These are phyloP conservation scores for Acanthamoeba triangularis DNA, from an alignment of 208 protist genomes.

Conservation along the genomic window DNA sequence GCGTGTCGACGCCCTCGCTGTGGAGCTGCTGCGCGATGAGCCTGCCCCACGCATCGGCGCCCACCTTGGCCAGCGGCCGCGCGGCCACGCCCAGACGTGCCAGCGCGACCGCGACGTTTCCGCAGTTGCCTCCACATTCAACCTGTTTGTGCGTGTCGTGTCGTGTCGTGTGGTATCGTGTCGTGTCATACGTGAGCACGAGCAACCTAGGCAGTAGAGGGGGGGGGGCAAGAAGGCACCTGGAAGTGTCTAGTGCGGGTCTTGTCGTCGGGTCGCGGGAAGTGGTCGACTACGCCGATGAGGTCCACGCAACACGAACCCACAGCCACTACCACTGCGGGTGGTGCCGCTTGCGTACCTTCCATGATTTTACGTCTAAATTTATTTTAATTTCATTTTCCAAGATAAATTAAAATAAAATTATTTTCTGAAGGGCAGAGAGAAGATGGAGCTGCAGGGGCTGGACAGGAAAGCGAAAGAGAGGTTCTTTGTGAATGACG, in stretches of 20 bases:
- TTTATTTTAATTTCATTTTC: not conserved
- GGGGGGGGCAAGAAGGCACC: not conserved
- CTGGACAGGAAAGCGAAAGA: not conserved
- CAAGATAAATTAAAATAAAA: not conserved
- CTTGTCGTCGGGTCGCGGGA: not conserved
- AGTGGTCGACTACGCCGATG: not conserved
- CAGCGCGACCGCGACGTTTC: not conserved
- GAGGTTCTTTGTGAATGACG: not conserved
- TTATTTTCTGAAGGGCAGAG: not conserved
- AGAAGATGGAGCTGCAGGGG: not conserved
- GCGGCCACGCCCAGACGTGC: not conserved
- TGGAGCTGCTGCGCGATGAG: not conserved
- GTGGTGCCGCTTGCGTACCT: too few relatives aligned
- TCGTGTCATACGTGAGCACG: not conserved
- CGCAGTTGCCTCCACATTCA: conserved; percentile 1
- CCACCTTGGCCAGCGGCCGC: conserved; percentile 12
- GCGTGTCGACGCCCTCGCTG: not conserved
- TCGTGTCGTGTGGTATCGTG: too few relatives aligned
- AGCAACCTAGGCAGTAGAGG: too few relatives aligned
- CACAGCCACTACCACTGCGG: not conserved
- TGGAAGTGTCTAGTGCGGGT: not conserved
- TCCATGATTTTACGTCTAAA: not conserved
- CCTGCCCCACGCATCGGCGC: not conserved
- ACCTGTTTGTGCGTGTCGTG: not conserved
- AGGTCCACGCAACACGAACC: not conserved